These are phyloP conservation scores for Nepenthes alata DNA, from an alignment of 179 eudicot genomes.

Conservation along the genomic window DNA sequence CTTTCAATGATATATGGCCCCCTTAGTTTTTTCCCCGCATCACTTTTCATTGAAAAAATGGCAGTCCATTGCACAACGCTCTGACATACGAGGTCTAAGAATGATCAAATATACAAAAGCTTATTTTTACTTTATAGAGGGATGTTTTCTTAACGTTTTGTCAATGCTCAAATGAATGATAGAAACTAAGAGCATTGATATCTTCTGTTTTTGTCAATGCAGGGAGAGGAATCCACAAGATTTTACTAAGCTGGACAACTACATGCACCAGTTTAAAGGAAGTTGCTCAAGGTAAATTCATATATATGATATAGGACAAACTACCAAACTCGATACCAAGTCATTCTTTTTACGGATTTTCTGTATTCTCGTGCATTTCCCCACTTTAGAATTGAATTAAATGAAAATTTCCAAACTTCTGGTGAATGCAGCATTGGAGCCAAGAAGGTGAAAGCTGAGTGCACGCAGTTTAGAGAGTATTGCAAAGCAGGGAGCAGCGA, in stretches of 20 bases:
- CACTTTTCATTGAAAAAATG: background rate
- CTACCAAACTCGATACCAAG: background rate
- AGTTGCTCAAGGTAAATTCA: conserved; percentile 61
- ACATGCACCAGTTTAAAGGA: conserved; percentile 79
- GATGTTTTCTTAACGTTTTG: background rate
- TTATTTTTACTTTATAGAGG: no score
- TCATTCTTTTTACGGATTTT: background rate
- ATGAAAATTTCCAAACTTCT: background rate
- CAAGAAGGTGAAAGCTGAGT: conserved; percentile 63
- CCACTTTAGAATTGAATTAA: background rate
- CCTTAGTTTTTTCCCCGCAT: background rate
- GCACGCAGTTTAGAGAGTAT: conserved; percentile 67
- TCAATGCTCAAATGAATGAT: background rate
- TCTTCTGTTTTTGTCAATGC: conserved; percentile 2
- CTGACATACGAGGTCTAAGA: background rate
- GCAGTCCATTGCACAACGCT: no score
- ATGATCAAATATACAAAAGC: background rate
- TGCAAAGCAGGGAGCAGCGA: conserved; percentile 63
- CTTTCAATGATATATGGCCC: background rate
- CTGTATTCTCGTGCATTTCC: no score
- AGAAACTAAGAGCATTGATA: background rate
- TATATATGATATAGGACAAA: background rate
- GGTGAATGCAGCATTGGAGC: conserved; percentile 67
- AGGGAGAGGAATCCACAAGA: conserved; percentile 61
- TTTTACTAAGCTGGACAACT: conserved; percentile 52